Base-by-base conservation (phyloP, 2,329 filamentous ascomycete species). In the Gaeumannomyces tritici region DNA sequence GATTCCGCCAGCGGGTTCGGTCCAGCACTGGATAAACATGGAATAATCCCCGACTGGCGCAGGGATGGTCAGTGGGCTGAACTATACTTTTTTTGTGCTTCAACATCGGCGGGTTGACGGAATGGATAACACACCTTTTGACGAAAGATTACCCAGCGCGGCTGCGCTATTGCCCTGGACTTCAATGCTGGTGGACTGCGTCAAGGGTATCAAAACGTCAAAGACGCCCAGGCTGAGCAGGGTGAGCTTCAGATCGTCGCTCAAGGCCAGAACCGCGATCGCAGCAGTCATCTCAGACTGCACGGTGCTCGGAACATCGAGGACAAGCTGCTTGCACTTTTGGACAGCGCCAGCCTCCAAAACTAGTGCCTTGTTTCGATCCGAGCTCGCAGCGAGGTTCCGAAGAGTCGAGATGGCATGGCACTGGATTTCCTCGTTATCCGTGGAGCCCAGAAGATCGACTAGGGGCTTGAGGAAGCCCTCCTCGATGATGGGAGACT, bases 231-330 rank as follows among this genome's bases (percentile, higher is more conserved):
- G 83, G 65, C 91, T 93, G 62, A 99, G 79, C 15, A 99, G 83
- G 71, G 96, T 90, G 5, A 90, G 86, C 77, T 99, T 99, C 63
- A 99, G 83, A 66, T 99, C 95, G 70, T 99, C 95, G 69, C 93
- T 97, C 61, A 99, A 79, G 24, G 95, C 95, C 66, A 99, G 82
- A 18, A 99, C 95, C 51, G 95, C 95, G 75, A 99, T 97, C 1
- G 95, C 95, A n/a, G 95, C 95, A 5, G 95, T 99, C 95, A 99
- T 99, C 75, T 99, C 95, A 2, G 93, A 97, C 73, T 99, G 95
- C 2, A 99, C 95, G 54, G 90, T 93, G 59, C 98, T 83, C 0
- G 95, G 92, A 3, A 98, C 95, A 62, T 96, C 89, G 24, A 99
- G 80, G 28, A 99, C 93, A 61, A 99, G 82, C 72, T 98, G 91